Evolutionary conservation across 2,329 filamentous ascomycete genomes (phyloP).

Genomic region (Alternaria alternata): DNA sequence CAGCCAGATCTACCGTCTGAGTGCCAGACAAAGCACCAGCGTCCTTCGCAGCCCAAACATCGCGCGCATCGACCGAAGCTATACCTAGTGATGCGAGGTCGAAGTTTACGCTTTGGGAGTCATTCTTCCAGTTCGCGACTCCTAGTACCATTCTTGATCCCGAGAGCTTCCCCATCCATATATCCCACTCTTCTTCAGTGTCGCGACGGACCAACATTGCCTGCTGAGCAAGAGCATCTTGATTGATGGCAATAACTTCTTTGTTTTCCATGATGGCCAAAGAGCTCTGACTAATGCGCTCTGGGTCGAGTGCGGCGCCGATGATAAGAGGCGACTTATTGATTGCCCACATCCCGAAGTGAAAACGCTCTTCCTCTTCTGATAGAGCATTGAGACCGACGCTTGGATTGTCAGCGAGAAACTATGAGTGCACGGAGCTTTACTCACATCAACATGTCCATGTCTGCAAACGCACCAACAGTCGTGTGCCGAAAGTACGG

Average conservation of each 20-base stretch:
- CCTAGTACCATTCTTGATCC: constrained; percentile 47
- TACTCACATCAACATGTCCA: constrained; percentile 55
- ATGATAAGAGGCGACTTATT: constrained; percentile 58
- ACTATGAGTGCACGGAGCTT: background rate
- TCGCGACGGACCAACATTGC: constrained; percentile 58
- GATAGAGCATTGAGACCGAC: constrained; percentile 51
- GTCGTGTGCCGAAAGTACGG: constrained; percentile 41
- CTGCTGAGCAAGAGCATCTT: constrained; percentile 62
- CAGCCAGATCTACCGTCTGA: constrained; percentile 27
- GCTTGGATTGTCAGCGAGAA: constrained; percentile 14
- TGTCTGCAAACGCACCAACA: constrained; percentile 45
- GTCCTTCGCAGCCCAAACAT: constrained; percentile 47
- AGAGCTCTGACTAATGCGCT: constrained; percentile 31
- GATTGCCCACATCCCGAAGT: constrained; percentile 58
- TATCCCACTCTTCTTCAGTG: constrained; percentile 50
- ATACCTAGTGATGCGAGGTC: constrained; percentile 45
- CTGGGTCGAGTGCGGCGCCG: constrained; percentile 49
- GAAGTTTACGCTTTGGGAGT: constrained; percentile 40
- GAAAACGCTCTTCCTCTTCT: constrained; percentile 52
- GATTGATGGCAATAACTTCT: constrained; percentile 66
- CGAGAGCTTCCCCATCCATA: constrained; percentile 50
- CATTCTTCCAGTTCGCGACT: constrained; percentile 51
- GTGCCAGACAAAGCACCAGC: constrained; percentile 25
- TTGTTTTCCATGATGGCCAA: constrained; percentile 55
- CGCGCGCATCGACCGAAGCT: constrained; percentile 43